A percentile compares a stretch with the other conserved stretches of the same genome.
Conservation (phyloP, 1,139 yeast species). For the Diutina sp. region DNA sequence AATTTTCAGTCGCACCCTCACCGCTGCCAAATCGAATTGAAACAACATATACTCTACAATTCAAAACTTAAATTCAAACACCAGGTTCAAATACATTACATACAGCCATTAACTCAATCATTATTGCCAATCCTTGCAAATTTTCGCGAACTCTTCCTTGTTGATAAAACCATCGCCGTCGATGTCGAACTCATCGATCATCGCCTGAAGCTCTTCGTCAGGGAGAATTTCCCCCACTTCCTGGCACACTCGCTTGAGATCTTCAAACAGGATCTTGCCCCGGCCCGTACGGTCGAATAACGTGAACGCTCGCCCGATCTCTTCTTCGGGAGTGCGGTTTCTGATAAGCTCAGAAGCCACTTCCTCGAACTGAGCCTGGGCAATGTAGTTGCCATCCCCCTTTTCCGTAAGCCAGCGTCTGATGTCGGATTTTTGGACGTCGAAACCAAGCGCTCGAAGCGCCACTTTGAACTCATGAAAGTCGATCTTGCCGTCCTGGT, state of each 20-base stretch:
- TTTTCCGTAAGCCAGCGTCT: slow-evolving; percentile 70
- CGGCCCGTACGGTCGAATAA: slow-evolving; percentile 83
- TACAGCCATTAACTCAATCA: neutral
- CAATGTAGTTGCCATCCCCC: slow-evolving; percentile 62
- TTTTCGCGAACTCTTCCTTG: slow-evolving; percentile 85
- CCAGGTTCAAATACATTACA: neutral
- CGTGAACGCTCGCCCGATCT: slow-evolving; percentile 79
- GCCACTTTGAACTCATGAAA: slow-evolving; percentile 92
- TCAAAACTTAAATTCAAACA: neutral
- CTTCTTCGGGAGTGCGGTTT: slow-evolving; percentile 87
- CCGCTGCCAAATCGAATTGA: neutral
- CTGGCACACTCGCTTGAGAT: slow-evolving; percentile 79
- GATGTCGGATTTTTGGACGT: slow-evolving; percentile 67
- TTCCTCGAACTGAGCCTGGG: slow-evolving; percentile 70
- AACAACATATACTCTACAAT: neutral
- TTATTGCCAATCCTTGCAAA: slow-evolving; percentile 48
- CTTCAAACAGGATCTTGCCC: slow-evolving; percentile 74
- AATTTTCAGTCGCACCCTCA: neutral
- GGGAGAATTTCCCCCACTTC: slow-evolving; percentile 87
- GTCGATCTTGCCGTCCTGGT: slow-evolving; percentile 80
- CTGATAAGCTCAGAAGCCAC: slow-evolving; percentile 68
- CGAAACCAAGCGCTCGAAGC: slow-evolving; percentile 88
- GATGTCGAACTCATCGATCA: slow-evolving; percentile 95
- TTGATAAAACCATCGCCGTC: slow-evolving; percentile 95
- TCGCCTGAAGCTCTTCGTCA: slow-evolving; percentile 87